A percentile compares a stretch with the other conserved stretches of the same genome.
These are phyloP conservation scores for Amanita thiersii DNA, from an alignment of 768 basidiomycete species.

Conservation along the genomic window DNA sequence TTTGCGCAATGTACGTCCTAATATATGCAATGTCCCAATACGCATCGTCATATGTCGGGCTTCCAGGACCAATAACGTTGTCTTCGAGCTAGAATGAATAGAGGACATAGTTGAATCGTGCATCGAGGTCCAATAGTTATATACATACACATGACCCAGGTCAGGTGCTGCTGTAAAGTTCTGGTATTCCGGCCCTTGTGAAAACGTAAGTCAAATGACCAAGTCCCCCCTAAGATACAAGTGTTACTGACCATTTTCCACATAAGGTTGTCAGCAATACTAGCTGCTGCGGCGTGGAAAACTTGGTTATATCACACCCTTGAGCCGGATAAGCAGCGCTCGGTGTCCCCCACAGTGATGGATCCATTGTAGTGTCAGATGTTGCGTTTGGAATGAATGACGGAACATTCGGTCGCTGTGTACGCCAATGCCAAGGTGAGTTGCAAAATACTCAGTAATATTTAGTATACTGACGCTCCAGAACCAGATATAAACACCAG, in stretches of 20 bases:
- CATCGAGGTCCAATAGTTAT: neutral
- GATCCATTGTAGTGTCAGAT: conserved; percentile 27
- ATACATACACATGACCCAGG: conserved; percentile 30
- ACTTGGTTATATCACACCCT: conserved; percentile 44
- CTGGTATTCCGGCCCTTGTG: conserved; percentile 39
- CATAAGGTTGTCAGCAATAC: conserved; percentile 67
- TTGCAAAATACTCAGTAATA: neutral
- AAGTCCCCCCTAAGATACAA: neutral
- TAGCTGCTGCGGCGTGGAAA: conserved; percentile 57
- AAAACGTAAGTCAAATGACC: neutral
- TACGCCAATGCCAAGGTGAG: neutral
- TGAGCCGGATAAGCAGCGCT: conserved; percentile 53
- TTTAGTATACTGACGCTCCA: conserved; percentile 32
- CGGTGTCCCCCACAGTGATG: conserved; percentile 48
- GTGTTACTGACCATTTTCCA: conserved; percentile 28
- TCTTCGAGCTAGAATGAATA: conserved; percentile 27
- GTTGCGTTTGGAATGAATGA: conserved; percentile 24
- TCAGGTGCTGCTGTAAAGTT: conserved; percentile 36
- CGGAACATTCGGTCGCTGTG: conserved; percentile 36
- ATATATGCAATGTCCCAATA: conserved; percentile 57
- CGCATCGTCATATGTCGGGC: conserved; percentile 37
- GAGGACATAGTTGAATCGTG: neutral
- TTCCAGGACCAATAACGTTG: conserved; percentile 40
- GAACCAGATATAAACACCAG: conserved; percentile 34
- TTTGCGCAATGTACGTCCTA: conserved; percentile 41